Conservation (phyloP, 2,329 filamentous ascomycete species). For the Amphichorda felina region DNA sequence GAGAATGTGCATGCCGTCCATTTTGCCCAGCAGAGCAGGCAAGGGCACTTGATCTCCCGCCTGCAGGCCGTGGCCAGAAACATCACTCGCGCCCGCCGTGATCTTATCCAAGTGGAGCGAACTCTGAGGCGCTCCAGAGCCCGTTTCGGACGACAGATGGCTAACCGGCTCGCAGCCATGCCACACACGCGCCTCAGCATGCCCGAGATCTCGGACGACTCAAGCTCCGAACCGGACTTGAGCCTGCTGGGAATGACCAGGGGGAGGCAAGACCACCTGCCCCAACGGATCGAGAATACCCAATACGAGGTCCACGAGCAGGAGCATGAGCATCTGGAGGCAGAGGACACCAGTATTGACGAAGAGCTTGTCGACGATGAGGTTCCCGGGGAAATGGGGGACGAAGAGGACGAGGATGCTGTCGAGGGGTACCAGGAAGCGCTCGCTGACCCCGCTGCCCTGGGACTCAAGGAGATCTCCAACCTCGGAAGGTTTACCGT, state of each 20-base stretch:
- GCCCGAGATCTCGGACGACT: slow-evolving; percentile 21
- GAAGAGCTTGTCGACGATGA: slow-evolving; percentile 11
- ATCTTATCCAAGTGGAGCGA: background rate
- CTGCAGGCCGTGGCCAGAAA: slow-evolving; percentile 4
- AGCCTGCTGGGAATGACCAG: slow-evolving; percentile 20
- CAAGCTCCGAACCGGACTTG: slow-evolving; percentile 22
- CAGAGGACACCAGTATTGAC: slow-evolving; percentile 11
- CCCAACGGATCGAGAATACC: slow-evolving; percentile 13
- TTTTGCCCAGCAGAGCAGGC: slow-evolving; percentile 7
- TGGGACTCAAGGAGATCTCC: slow-evolving; percentile 67
- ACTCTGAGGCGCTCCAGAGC: background rate
- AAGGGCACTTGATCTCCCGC: slow-evolving; percentile 4
- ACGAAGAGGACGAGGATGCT: slow-evolving; percentile 24
- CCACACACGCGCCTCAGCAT: slow-evolving; percentile 21
- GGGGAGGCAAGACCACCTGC: background rate
- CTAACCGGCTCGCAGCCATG: slow-evolving; percentile 2
- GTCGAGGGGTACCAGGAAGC: slow-evolving; percentile 10
- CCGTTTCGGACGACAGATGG: background rate
- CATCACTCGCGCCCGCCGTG: background rate
- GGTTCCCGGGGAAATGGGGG: slow-evolving; percentile 17
- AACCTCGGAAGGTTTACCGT: slow-evolving; percentile 77
- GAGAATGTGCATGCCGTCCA: slow-evolving; percentile 13
- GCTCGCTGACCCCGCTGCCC: slow-evolving; percentile 41
- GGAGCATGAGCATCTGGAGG: slow-evolving; percentile 18
- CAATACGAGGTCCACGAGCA: slow-evolving; percentile 9